These are phyloP conservation scores for Ustilago crameri DNA, from an alignment of 1,284 basidiomycete species.

Conservation along the genomic window DNA sequence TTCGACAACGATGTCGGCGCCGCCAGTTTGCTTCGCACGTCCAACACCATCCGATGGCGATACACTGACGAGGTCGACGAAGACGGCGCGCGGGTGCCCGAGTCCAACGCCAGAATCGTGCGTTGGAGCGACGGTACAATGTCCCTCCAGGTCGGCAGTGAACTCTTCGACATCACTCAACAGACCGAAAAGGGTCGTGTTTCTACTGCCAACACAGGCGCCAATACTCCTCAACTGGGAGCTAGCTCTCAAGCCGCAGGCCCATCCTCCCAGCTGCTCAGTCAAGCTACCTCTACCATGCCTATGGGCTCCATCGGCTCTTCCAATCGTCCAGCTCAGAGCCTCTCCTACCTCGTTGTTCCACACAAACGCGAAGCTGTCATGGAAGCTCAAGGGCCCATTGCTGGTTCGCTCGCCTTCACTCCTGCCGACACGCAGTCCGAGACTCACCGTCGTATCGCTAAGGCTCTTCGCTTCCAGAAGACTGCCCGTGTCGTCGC, in stretches of 20 bases:
- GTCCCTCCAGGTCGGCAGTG: slow-evolving; percentile 84
- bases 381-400: slow-evolving; percentile 82
- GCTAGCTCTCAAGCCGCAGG: slow-evolving; percentile 31
- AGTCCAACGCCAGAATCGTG: slow-evolving; percentile 87
- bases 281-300: slow-evolving; percentile 45
- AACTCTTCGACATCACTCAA: slow-evolving; percentile 81
- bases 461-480: slow-evolving; percentile 84
- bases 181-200: slow-evolving; percentile 52
- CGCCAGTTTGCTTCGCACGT: slow-evolving; percentile 75
- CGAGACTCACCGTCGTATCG: slow-evolving; percentile 86
- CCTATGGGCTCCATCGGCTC: slow-evolving; percentile 50
- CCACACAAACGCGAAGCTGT: slow-evolving; percentile 87
- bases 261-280: slow-evolving; percentile 34
- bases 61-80: slow-evolving; percentile 78
- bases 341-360: slow-evolving; percentile 81
- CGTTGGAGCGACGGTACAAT: slow-evolving; percentile 90
- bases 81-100: slow-evolving; percentile 76
- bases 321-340: slow-evolving; percentile 39
- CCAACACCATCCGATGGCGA: slow-evolving; percentile 89
- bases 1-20: slow-evolving; percentile 67
- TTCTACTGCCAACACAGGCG: slow-evolving; percentile 35
- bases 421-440: slow-evolving; percentile 89
- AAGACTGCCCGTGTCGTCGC: slow-evolving; percentile 76
- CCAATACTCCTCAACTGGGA: slow-evolving; percentile 42
- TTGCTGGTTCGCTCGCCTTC: slow-evolving; percentile 84